Evolutionary conservation across 202 grass and related monocot species (phyloP).

Genomic region (Digitaria exilis): DNA sequence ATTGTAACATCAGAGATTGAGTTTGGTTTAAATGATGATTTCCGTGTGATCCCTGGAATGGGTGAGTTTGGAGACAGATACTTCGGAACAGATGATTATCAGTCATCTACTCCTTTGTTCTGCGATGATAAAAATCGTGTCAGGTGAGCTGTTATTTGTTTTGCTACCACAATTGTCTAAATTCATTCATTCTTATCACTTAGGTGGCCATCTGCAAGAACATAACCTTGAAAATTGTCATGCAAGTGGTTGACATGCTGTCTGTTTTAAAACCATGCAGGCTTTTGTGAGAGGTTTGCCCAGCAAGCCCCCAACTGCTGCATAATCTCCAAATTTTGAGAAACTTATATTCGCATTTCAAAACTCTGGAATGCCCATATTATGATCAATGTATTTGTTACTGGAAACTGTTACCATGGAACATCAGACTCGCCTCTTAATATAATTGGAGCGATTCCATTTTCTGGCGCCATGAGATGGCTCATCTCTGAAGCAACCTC

Average conservation of each 20-base stretch:
- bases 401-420: conserved; percentile 29
- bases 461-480: conserved; percentile 3
- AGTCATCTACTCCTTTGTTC: conserved; percentile 59
- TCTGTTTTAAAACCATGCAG: conserved; percentile 30
- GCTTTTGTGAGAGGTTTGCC: conserved; percentile 51
- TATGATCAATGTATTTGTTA: conserved; percentile 16
- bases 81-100: conserved; percentile 88
- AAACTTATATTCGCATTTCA: conserved; percentile 29
- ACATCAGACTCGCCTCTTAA: neutral
- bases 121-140: conserved; percentile 51
- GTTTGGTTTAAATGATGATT: conserved; percentile 81
- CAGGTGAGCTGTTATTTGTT: conserved; percentile 37
- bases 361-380: conserved; percentile 26
- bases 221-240: neutral
- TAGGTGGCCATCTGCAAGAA: neutral
- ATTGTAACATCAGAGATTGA: conserved; percentile 98
- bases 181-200: neutral
- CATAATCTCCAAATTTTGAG: conserved; percentile 39
- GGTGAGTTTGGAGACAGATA: conserved; percentile 96
- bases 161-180: neutral
- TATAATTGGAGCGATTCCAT: conserved; percentile 30
- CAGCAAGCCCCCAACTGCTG: conserved; percentile 15
- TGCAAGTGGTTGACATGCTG: neutral
- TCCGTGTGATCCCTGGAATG: conserved; percentile 86
- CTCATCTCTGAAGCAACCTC: neutral